Evolutionary conservation across 139 green algal genomes (phyloP).

Genomic region (Marvania coccoides): DNA sequence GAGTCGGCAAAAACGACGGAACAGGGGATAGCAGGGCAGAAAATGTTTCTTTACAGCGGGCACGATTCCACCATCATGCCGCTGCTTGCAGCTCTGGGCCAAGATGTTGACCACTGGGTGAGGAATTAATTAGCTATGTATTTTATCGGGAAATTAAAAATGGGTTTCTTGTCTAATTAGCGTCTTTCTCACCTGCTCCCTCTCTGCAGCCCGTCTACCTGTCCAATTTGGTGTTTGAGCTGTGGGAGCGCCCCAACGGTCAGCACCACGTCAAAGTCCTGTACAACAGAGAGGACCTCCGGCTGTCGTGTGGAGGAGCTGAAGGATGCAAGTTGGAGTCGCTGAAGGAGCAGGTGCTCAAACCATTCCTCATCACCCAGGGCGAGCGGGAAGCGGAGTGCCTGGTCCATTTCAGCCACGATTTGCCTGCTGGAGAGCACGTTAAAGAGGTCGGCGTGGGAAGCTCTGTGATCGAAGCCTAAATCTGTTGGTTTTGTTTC

Average conservation of each 20-base stretch:
- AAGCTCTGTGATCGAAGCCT: slow-evolving; percentile 7
- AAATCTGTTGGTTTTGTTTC: neutral
- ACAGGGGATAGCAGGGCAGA: neutral
- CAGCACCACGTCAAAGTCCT: slow-evolving; percentile 41
- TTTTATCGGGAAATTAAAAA: too few species aligned
- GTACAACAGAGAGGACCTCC: slow-evolving; percentile 50
- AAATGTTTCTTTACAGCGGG: slow-evolving; percentile 50
- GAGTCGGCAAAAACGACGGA: neutral
- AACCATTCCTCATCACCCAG: slow-evolving; percentile 39
- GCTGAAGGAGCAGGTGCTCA: slow-evolving; percentile 44
- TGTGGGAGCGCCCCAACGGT: slow-evolving; percentile 44
- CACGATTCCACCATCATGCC: slow-evolving; percentile 71
- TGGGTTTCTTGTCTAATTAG: too few species aligned
- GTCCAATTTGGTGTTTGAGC: slow-evolving; percentile 56
- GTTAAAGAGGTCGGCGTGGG: slow-evolving; percentile 3
- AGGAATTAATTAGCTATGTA: too few species aligned
- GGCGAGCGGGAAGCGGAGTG: slow-evolving; percentile 27
- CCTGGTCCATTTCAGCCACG: slow-evolving; percentile 28
- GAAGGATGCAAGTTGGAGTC: slow-evolving; percentile 21
- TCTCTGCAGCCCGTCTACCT: slow-evolving; percentile 62
- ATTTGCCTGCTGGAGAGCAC: slow-evolving; percentile 22
- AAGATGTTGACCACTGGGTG: slow-evolving; percentile 44
- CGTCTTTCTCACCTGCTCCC: too few species aligned
- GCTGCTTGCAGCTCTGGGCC: slow-evolving; percentile 49
- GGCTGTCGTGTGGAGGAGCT: slow-evolving; percentile 31